Conservation (phyloP, 768 basidiomycete species). For the Hortiboletus campestris region DNA sequence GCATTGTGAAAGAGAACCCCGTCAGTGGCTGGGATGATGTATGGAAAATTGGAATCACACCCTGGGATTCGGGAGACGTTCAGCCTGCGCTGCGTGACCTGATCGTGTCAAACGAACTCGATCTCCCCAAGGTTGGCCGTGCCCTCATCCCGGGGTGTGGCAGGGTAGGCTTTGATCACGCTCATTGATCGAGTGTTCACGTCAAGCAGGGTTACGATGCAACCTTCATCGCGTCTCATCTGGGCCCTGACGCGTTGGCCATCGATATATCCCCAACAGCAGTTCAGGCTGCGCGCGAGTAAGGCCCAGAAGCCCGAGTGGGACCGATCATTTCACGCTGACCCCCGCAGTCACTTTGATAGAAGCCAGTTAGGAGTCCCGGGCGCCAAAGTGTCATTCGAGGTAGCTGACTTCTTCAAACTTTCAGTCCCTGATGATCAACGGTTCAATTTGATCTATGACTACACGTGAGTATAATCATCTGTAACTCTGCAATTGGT, state of each 20-base stretch:
- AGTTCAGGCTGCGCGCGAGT: constrained; percentile 20
- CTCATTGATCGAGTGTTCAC: neutral
- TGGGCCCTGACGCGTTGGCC: constrained; percentile 17
- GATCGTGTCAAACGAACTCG: constrained; percentile 43
- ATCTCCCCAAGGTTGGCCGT: constrained; percentile 41
- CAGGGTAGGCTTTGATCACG: constrained; percentile 23
- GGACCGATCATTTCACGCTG: neutral
- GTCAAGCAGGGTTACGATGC: constrained; percentile 20
- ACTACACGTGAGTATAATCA: constrained; percentile 8
- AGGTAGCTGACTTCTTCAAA: constrained; percentile 20
- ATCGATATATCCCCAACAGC: constrained; percentile 20
- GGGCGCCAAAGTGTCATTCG: constrained; percentile 13
- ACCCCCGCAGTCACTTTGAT: constrained; percentile 1
- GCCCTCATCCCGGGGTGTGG: constrained; percentile 64
- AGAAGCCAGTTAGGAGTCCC: neutral
- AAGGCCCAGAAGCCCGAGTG: neutral
- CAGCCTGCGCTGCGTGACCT: constrained; percentile 58
- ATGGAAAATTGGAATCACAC: constrained; percentile 47
- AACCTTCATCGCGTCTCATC: constrained; percentile 12
- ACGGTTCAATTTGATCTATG: constrained; percentile 19
- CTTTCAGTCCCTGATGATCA: constrained; percentile 13
- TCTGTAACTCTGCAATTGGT: neutral
- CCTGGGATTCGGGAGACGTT: constrained; percentile 58
- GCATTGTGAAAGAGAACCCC: constrained; percentile 13
- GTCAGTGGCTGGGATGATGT: constrained; percentile 20